Conservation (phyloP, 768 basidiomycete genomes). For the Mycena floridula region DNA sequence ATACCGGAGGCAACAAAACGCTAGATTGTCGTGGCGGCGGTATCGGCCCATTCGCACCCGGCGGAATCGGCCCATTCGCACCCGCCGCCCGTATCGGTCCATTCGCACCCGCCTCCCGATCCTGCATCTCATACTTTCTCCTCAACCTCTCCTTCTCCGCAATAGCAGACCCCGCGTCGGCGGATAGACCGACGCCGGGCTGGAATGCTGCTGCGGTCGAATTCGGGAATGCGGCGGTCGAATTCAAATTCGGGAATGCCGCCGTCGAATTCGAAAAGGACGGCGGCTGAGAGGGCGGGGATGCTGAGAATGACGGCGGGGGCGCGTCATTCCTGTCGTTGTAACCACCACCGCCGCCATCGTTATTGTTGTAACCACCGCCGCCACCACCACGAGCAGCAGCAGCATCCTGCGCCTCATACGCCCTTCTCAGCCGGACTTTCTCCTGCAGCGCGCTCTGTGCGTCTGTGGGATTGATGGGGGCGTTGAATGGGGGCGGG, state of each 20-base stretch:
- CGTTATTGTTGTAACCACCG: conserved; percentile 14
- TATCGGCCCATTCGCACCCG: conserved; percentile 17
- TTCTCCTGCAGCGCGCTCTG: conserved; percentile 44
- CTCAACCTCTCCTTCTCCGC: conserved; percentile 58
- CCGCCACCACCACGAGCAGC: conserved; percentile 20
- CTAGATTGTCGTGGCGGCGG: too few relatives aligned
- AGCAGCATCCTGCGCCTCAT: conserved; percentile 62
- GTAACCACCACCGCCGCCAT: conserved; percentile 6
- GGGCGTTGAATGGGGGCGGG: conserved; percentile 8
- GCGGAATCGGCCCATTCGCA: conserved; percentile 15
- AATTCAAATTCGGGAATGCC: too few relatives aligned
- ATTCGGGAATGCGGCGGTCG: too few relatives aligned
- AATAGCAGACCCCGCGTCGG: conserved; percentile 25
- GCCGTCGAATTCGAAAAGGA: too few relatives aligned
- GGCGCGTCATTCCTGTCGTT: conserved; percentile 11
- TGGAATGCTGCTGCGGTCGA: too few relatives aligned
- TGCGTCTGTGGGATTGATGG: background rate
- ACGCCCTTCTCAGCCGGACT: conserved; percentile 56
- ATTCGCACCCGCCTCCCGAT: conserved; percentile 28
- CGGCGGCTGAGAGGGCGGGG: conserved; percentile 10
- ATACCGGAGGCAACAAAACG: too few relatives aligned
- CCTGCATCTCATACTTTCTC: conserved; percentile 51
- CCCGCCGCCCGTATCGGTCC: conserved; percentile 6
- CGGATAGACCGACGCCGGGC: too few relatives aligned
- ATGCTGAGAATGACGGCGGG: conserved; percentile 18